These are phyloP conservation scores for Gossypium lobatum DNA, from an alignment of 441 rosid species.

Conservation along the genomic window DNA sequence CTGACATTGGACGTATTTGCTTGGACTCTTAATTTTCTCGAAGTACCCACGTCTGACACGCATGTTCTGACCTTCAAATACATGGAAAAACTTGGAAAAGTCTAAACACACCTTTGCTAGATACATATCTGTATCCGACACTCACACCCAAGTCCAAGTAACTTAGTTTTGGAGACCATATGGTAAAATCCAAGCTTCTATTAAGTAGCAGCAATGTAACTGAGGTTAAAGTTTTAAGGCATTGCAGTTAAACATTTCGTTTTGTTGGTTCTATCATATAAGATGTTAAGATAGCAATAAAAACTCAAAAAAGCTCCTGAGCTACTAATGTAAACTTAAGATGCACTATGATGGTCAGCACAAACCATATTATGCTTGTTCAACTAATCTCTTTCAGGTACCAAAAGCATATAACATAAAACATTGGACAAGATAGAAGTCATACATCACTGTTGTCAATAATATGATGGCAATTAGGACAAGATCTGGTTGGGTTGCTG, in stretches of 20 bases:
- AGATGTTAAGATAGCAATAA: neutral
- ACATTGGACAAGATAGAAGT: slow-evolving; percentile 6
- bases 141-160: too few relatives aligned
- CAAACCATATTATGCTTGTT: neutral
- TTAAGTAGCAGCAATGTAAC: neutral
- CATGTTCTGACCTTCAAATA: too few relatives aligned
- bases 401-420: slow-evolving; percentile 2
- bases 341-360: neutral
- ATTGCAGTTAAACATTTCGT: neutral
- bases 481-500: slow-evolving; percentile 75
- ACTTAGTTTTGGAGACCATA: neutral
- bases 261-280: neutral
- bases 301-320: neutral
- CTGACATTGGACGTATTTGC: too few relatives aligned
- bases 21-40: too few relatives aligned
- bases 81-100: too few relatives aligned
- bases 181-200: neutral
- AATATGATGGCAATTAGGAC: slow-evolving; percentile 69
- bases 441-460: slow-evolving; percentile 86
- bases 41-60: too few relatives aligned
- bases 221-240: neutral
- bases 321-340: neutral
- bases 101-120: too few relatives aligned
- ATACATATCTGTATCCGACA: too few relatives aligned
- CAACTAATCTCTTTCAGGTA: slow-evolving; percentile 6